Conservation (phyloP, 805 yeast genomes). For the Sugiyamaella boreocaroliniensis region DNA sequence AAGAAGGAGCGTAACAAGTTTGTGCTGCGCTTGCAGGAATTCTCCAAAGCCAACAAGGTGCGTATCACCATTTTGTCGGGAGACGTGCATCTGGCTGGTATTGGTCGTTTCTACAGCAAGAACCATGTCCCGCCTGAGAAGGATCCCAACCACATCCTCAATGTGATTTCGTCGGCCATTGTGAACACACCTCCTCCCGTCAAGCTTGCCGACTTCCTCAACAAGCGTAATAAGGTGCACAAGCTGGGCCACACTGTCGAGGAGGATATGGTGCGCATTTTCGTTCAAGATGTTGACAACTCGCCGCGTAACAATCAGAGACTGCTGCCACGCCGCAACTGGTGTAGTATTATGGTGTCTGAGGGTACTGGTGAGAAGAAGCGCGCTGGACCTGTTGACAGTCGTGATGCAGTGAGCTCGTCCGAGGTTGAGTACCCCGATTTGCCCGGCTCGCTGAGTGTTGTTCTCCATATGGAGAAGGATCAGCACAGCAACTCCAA, state of each 20-base stretch:
- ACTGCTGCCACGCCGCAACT: constrained; percentile 52
- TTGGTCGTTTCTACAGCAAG: constrained; percentile 66
- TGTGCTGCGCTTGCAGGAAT: constrained; percentile 52
- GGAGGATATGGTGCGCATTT: constrained; percentile 77
- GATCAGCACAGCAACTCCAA: constrained; percentile 45
- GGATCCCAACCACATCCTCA: constrained; percentile 62
- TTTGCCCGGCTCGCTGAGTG: constrained; percentile 42
- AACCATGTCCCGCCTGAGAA: constrained; percentile 51
- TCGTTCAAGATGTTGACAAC: constrained; percentile 54
- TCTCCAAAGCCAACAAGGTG: constrained; percentile 57
- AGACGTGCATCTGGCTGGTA: constrained; percentile 84
- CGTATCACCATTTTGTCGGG: constrained; percentile 84
- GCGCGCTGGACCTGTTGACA: constrained; percentile 5
- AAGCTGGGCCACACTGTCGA: constrained; percentile 57
- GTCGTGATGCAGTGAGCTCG: not conserved
- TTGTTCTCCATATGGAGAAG: constrained; percentile 68
- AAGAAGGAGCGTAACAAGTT: constrained; percentile 76
- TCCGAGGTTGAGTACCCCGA: constrained; percentile 13
- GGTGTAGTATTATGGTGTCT: constrained; percentile 39
- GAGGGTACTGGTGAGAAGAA: not conserved
- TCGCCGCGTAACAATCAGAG: constrained; percentile 40
- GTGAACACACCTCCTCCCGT: constrained; percentile 90
- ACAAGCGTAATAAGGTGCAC: constrained; percentile 63
- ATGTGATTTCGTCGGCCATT: constrained; percentile 84
- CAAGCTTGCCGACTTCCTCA: constrained; percentile 68